Evolutionary conservation across 192 early-diverging fungal genomes (phyloP), one percentile per base, ranked within the genome.

Genomic region (Entomortierella lignicola): DNA sequence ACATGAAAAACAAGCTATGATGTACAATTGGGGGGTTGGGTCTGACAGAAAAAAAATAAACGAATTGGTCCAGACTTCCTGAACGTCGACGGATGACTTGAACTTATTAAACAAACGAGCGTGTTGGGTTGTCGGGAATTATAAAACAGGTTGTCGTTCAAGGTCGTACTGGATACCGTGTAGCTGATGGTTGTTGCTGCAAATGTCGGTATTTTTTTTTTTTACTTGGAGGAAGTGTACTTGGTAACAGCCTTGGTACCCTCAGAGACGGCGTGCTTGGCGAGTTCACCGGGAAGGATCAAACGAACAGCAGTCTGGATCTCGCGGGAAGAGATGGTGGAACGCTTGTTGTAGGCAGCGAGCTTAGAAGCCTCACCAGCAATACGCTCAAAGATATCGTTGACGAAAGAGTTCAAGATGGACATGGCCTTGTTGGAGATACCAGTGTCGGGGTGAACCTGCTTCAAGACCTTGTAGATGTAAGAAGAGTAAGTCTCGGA

Each of bases 391-490:
- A 97, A 98, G 85, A 98, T 98, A 83, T 97, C 96, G 87, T 96
- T 94, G 72, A 98, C 95, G 83, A 97, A 98, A 30, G 94, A 96
- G 93, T 98, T 97, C 81, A 95, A 88, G 85, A 95, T 96, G 54
- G 92, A 94, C 96, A 98, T 98, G 85, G 96, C 94, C 89, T 95
- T 96, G 92, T 95, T 95, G 83, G 95, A 97, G 87, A 98, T 95
- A 82, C 96, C 95, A 48, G 94, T 96, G 81, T 97, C 95, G 71
- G 96, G 96, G 89, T 98, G 95, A 62, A 97, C 95, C 85, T 98
- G 96, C 87, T 97, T 97, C 69, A 97, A 86, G 59, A 98, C 95
- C 88, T 96, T 96, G 92, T 96, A 97, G 89, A 97, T 97, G 89
- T 97, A 97, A 71, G 94, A 92, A 60, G 92, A 92, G 92, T 94